Evolutionary conservation across 1,139 yeast species (phyloP).

Genomic region (Saccharomycopsis crataegensis): DNA sequence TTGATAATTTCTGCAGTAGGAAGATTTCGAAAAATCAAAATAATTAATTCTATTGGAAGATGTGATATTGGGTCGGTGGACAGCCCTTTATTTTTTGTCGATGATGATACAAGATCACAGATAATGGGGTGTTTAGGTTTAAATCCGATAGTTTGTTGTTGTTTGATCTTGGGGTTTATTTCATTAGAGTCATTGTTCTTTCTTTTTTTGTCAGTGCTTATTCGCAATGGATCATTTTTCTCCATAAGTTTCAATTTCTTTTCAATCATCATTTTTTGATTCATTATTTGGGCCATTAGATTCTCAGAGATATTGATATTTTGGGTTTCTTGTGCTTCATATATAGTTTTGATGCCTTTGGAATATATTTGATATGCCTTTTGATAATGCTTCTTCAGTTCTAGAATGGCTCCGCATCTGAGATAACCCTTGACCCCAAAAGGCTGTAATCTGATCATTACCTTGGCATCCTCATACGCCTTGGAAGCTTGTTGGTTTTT

Average conservation of each 20-base stretch:
- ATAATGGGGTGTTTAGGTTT: not conserved
- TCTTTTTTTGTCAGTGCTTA: not conserved
- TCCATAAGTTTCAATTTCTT: not conserved
- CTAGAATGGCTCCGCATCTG: conserved; percentile 10
- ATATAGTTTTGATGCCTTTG: conserved; percentile 2
- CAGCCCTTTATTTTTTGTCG: not conserved
- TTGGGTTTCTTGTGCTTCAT: not conserved
- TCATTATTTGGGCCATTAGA: conserved; percentile 1
- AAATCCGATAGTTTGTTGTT: not conserved
- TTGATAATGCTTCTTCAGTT: not conserved
- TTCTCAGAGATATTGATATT: conserved; percentile 9
- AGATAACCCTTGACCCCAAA: conserved; percentile 17
- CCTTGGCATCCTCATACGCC: conserved; percentile 14
- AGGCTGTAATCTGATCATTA: conserved; percentile 12
- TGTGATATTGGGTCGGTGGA: conserved; percentile 3
- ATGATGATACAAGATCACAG: not conserved
- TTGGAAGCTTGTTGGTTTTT: not conserved
- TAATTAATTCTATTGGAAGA: conserved; percentile 11
- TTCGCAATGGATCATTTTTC: too few species aligned
- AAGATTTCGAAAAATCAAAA: conserved; percentile 6
- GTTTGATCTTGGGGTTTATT: not conserved
- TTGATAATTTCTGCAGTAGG: conserved; percentile 5
- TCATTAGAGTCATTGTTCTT: not conserved
- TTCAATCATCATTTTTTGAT: not conserved
- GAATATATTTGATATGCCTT: conserved; percentile 9